A percentile compares a stretch with the other conserved stretches of the same genome.
phyloP scores from a whole-genome alignment of 306 rosid species.

The Prosopis cineraria region DNA sequence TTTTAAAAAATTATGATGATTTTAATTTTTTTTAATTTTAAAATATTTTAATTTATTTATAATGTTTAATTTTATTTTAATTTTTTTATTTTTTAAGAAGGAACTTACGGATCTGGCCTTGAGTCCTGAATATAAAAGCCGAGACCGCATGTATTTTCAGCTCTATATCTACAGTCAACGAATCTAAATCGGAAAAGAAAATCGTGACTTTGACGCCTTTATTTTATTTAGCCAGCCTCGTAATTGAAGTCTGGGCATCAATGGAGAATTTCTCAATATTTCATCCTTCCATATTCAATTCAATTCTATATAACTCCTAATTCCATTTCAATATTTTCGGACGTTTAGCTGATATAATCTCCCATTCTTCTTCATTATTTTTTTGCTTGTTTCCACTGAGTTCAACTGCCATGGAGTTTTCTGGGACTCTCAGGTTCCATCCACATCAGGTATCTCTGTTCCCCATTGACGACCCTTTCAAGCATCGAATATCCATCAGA shows the following conservation, averaged over 20 bases:
- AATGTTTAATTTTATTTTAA: too few relatives aligned
- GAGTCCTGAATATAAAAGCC: too few relatives aligned
- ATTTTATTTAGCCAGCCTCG: neutral
- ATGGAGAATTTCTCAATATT: neutral
- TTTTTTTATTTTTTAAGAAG: too few relatives aligned
- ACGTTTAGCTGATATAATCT: neutral
- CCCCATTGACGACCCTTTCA: slow-evolving; percentile 30
- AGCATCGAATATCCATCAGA: slow-evolving; percentile 18
- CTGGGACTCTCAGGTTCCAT: slow-evolving; percentile 37
- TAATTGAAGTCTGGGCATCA: neutral
- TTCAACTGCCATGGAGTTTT: slow-evolving; percentile 27
- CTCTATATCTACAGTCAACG: too few relatives aligned
- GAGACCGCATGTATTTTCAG: too few relatives aligned
- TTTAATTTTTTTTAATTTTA: too few relatives aligned
- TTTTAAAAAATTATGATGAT: too few relatives aligned
- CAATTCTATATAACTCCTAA: neutral
- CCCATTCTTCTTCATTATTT: neutral
- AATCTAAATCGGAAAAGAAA: too few relatives aligned
- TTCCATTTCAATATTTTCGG: neutral
- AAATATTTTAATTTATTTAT: too few relatives aligned
- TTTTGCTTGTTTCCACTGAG: neutral
- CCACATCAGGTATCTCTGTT: slow-evolving; percentile 33
- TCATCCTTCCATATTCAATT: neutral
- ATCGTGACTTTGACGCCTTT: neutral
- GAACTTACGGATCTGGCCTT: too few relatives aligned